These are phyloP conservation scores for Physcomitrellopsis africana DNA, from an alignment of 225 moss, liverwort and hornwort species.

Conservation along the genomic window DNA sequence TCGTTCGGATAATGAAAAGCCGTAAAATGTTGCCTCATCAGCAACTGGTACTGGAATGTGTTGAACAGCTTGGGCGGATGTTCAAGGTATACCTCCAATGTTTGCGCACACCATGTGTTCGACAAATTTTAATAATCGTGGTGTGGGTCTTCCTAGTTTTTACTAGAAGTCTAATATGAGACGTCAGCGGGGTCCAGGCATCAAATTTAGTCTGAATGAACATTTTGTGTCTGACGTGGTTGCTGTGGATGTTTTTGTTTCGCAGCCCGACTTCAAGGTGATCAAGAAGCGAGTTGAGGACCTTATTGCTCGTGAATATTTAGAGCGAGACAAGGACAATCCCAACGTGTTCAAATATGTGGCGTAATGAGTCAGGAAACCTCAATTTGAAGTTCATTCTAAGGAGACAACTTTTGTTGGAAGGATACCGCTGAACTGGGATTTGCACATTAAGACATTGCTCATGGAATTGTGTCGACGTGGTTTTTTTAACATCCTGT, in stretches of 20 bases:
- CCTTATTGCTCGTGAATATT: constrained; percentile 84
- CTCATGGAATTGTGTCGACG: neutral
- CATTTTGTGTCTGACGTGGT: constrained; percentile 4
- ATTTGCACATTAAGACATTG: neutral
- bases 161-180: neutral
- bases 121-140: neutral
- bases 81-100: constrained; percentile 64
- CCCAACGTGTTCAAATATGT: constrained; percentile 92
- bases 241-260: constrained; percentile 7
- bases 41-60: constrained; percentile 86
- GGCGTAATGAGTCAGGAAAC: constrained; percentile 39
- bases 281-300: constrained; percentile 95
- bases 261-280: constrained; percentile 90
- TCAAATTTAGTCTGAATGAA: constrained; percentile 7
- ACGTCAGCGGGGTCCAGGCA: neutral
- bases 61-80: constrained; percentile 92
- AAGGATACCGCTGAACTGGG: constrained; percentile 10
- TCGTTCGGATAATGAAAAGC: constrained; percentile 94
- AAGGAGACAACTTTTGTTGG: constrained; percentile 16
- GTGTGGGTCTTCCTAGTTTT: neutral
- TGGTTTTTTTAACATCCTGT: neutral
- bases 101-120: neutral
- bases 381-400: neutral
- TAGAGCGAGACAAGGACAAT: constrained; percentile 93
- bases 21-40: constrained; percentile 84